Conservation (phyloP, 805 yeast genomes). For the Kuraishia ogatae region DNA sequence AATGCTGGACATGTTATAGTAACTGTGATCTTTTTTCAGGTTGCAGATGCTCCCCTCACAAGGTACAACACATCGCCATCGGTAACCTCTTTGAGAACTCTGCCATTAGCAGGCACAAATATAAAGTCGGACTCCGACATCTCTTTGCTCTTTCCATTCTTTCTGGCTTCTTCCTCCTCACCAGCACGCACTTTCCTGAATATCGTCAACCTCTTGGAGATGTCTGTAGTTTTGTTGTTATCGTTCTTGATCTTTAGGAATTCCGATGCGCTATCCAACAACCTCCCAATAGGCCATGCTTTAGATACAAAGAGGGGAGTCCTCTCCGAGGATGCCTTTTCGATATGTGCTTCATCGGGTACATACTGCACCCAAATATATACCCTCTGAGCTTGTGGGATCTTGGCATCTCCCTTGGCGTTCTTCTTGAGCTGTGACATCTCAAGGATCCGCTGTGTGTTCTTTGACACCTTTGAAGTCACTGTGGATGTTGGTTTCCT, state of each 20-base stretch:
- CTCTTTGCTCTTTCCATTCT: conserved; percentile 9
- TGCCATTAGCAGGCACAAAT: conserved; percentile 25
- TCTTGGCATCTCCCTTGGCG: conserved; percentile 45
- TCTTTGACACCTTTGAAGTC: background rate
- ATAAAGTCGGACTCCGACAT: conserved; percentile 14
- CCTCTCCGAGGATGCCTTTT: conserved; percentile 6
- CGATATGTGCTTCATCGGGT: conserved; percentile 15
- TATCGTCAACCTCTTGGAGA: conserved; percentile 34
- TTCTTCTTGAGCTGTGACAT: conserved; percentile 30
- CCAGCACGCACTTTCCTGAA: conserved; percentile 25
- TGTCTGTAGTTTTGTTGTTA: conserved; percentile 36
- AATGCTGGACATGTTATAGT: background rate
- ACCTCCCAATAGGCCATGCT: conserved; percentile 52
- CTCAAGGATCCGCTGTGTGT: conserved; percentile 21
- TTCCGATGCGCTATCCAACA: conserved; percentile 44
- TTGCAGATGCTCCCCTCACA: conserved; percentile 33
- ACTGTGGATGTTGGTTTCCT: background rate
- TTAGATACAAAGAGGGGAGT: conserved; percentile 38
- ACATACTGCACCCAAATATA: conserved; percentile 40
- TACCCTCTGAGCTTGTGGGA: conserved; percentile 34
- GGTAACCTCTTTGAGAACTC: conserved; percentile 30
- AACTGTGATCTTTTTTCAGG: background rate
- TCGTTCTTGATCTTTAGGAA: conserved; percentile 36
- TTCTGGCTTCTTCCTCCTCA: conserved; percentile 19
- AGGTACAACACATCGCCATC: conserved; percentile 45